A percentile compares a stretch with the other conserved stretches of the same genome.
phyloP scores from a whole-genome alignment of 768 basidiomycete genomes.

The Agaricus blazei region DNA sequence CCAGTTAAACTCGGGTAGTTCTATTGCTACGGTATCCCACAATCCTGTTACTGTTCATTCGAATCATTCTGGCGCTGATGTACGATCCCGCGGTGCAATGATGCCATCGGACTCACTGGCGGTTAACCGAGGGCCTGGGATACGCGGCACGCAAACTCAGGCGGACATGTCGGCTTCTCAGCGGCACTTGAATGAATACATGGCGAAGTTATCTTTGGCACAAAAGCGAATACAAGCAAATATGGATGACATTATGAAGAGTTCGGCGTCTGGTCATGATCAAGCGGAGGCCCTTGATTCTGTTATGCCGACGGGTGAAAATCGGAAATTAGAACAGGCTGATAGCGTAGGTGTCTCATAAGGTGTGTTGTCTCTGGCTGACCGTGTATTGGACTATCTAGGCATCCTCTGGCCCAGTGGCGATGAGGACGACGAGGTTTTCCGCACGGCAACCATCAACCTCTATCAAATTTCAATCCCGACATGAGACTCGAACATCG shows the following conservation, averaged over 20 bases:
- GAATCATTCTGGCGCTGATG: background rate
- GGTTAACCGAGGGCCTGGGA: background rate
- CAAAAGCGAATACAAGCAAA: background rate
- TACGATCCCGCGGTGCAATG: background rate
- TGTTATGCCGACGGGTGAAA: background rate
- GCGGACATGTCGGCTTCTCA: background rate
- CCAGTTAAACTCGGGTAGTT: background rate
- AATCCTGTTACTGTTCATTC: background rate
- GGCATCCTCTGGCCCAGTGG: background rate
- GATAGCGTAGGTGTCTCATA: background rate
- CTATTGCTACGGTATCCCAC: background rate
- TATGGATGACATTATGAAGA: background rate
- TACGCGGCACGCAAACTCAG: background rate
- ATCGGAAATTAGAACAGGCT: background rate
- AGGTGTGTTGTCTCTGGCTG: background rate
- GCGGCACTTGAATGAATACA: background rate
- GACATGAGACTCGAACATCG: background rate
- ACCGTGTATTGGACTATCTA: background rate
- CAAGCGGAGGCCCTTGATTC: background rate
- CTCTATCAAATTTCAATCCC: background rate
- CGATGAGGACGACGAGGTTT: background rate
- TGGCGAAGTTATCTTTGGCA: background rate
- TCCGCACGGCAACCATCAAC: background rate
- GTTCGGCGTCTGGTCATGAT: background rate
- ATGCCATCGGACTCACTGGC: background rate